phyloP scores from a whole-genome alignment of 345 rosid species.

The Citropsis articulata region DNA sequence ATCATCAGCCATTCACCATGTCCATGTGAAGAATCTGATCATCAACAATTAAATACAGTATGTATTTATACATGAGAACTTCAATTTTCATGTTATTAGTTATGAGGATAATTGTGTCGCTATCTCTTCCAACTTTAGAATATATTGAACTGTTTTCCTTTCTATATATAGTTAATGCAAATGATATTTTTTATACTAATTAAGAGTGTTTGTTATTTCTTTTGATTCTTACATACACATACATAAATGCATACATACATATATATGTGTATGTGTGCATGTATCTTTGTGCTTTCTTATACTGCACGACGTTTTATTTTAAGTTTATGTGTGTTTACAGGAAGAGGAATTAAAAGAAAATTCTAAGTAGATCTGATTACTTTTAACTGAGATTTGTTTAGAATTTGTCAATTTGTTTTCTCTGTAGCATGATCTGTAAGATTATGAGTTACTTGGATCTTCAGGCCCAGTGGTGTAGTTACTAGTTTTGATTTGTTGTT shows the following conservation, averaged over 20 bases:
- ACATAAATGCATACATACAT: no score
- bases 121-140: constrained; percentile 10
- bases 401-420: background rate
- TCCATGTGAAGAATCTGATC: constrained; percentile 15
- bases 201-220: background rate
- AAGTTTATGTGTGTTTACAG: background rate
- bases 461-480: background rate
- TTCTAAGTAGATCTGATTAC: constrained; percentile 2
- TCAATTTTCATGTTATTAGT: constrained; percentile 8
- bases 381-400: background rate
- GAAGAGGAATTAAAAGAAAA: background rate
- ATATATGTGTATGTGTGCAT: accelerated
- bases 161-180: background rate
- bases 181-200: background rate
- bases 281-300: background rate
- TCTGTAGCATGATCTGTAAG: background rate
- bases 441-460: background rate
- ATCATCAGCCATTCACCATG: constrained; percentile 2
- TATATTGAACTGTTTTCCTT: background rate
- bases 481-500: background rate
- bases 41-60: background rate
- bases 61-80: constrained; percentile 8
- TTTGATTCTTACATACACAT: background rate
- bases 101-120: constrained; percentile 8
- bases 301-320: background rate